phyloP scores from a whole-genome alignment of 1,284 basidiomycete species.

The Sporisorium iseilematis-ciliati region DNA sequence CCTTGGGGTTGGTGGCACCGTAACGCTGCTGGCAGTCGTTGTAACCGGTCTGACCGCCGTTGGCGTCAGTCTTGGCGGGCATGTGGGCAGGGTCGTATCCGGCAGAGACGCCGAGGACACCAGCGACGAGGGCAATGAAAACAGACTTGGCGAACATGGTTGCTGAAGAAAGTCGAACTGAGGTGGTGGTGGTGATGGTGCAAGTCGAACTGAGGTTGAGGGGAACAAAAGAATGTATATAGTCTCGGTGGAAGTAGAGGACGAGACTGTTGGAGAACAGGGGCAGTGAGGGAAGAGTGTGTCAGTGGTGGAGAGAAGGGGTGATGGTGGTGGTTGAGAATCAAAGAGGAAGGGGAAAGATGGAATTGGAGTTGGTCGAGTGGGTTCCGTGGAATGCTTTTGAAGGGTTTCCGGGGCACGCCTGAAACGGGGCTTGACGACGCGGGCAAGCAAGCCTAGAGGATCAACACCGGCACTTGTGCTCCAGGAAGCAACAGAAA shows the following conservation, averaged over 20 bases:
- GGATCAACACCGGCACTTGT: background rate
- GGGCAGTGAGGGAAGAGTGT: constrained; percentile 7
- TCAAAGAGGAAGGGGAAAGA: constrained; percentile 16
- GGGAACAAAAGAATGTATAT: constrained; percentile 37
- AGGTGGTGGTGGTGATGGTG: constrained; percentile 3
- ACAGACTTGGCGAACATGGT: constrained; percentile 53
- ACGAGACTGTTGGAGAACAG: constrained; percentile 9
- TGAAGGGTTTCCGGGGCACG: constrained; percentile 4
- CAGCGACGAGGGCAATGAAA: constrained; percentile 49
- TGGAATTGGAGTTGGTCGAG: background rate
- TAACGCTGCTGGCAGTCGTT: constrained; percentile 64
- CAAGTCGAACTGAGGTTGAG: background rate
- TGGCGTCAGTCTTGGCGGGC: constrained; percentile 60
- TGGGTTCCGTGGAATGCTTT: background rate
- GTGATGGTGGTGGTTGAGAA: background rate
- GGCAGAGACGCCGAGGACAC: constrained; percentile 50
- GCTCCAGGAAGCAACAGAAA: background rate
- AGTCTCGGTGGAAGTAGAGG: constrained; percentile 7
- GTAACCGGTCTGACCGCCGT: constrained; percentile 63
- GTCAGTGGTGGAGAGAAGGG: constrained; percentile 6
- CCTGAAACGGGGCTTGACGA: background rate
- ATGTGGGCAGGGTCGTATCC: constrained; percentile 56
- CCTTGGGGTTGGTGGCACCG: constrained; percentile 55
- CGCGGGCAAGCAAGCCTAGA: background rate
- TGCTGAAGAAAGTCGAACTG: background rate